Base-by-base conservation (phyloP, 225 moss, liverwort and hornwort genomes). In the Ulota crispa region DNA sequence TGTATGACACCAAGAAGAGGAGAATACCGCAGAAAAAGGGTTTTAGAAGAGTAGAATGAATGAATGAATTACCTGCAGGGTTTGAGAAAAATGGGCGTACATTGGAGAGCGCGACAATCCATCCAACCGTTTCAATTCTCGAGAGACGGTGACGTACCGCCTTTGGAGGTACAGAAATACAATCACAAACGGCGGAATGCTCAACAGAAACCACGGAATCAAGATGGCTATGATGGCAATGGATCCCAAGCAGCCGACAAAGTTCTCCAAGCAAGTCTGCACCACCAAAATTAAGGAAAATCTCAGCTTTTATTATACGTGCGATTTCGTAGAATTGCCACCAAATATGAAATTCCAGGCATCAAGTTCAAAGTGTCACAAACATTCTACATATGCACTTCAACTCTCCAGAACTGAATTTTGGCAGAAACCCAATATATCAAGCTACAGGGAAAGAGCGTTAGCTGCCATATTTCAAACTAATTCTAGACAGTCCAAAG, bases 61-160 rank as follows among this genome's bases (percentile, higher is more conserved):
- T 68, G 10, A 5, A 67, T 28, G 7, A 31, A 60, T 45, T 72
- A 93, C 93, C 87, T 93, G 91, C 8, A 94, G 90, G 31, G 92
- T 91, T 87, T 99, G 93, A 42, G 94, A 76, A 18, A 99, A 89
- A 74, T 99, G 96, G 1, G 93, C 93, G 56, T 96, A 99, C 77
- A 96, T 92, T 8, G 98, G 98, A 36, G 98, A 99, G 78, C 96
- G 90, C n/a, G 96, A 89, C 39, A 95, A 56, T 76, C 91, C 98
- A 37, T 99, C 96, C 80, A 99, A 78, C 28, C 96, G 95, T 83
- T 92, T 96, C 42, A 99, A 76, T 83, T 99, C 98, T 70, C 98
- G 88, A 31, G 98, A 96, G 15, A 92, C 92, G 8, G 57, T 86
- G 27, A 93, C 89, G 72, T 96, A 96, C 57, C 88, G 83, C 61